These are phyloP conservation scores for Penicillium sp. DNA, from an alignment of 2,329 filamentous ascomycete species.

Conservation along the genomic window DNA sequence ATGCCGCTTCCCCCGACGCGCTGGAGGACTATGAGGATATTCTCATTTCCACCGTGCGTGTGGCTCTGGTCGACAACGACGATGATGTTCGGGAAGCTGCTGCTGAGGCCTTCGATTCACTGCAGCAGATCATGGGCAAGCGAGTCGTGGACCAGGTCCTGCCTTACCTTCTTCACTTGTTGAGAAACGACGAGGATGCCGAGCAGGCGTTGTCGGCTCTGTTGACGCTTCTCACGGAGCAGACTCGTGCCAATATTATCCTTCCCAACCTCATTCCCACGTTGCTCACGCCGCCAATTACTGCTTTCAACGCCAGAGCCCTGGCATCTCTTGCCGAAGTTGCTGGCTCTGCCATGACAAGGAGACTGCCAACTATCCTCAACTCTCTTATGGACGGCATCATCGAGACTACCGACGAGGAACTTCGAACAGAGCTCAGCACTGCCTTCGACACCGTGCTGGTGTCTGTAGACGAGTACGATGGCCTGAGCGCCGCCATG, in stretches of 20 bases:
- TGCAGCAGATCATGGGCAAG: constrained; percentile 93
- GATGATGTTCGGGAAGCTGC: constrained; percentile 90
- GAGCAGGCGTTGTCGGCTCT: constrained; percentile 91
- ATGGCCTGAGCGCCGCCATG: constrained; percentile 94
- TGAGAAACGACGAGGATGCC: constrained; percentile 80
- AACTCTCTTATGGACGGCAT: constrained; percentile 94
- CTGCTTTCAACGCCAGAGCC: constrained; percentile 90
- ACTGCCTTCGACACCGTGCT: constrained; percentile 84
- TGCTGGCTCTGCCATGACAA: constrained; percentile 84
- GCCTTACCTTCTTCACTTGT: constrained; percentile 83
- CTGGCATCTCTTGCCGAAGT: constrained; percentile 91
- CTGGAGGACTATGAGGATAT: constrained; percentile 94
- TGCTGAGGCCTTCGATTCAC: constrained; percentile 91
- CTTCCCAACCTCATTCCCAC: constrained; percentile 94
- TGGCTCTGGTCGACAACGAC: constrained; percentile 85
- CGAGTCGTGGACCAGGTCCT: constrained; percentile 92
- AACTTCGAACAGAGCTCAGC: constrained; percentile 69
- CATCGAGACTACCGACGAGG: constrained; percentile 68
- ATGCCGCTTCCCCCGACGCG: constrained; percentile 80
- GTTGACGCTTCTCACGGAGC: constrained; percentile 88
- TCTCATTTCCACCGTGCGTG: constrained; percentile 88
- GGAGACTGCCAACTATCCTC: constrained; percentile 82
- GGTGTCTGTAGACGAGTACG: constrained; percentile 89
- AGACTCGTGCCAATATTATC: constrained; percentile 92
- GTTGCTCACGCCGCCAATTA: constrained; percentile 83